Conservation (phyloP, 2,329 filamentous ascomycete species). For the Nectriaceae sp. region DNA sequence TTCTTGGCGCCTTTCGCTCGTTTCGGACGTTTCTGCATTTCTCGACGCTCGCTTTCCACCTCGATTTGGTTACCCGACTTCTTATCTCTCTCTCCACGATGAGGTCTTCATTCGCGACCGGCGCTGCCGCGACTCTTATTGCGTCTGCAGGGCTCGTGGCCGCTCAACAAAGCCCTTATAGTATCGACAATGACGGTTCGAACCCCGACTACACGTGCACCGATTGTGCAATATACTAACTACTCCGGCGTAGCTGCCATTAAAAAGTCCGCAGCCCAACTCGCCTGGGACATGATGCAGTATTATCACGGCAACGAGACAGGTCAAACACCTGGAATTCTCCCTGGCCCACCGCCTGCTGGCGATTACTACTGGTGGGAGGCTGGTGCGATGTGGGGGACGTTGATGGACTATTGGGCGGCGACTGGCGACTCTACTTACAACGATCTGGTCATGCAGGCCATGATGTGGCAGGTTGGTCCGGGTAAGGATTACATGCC, state of each 20-base stretch:
- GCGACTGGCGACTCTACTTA: constrained; percentile 61
- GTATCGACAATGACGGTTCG: constrained; percentile 26
- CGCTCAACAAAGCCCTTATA: constrained; percentile 24
- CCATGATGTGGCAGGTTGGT: constrained; percentile 55
- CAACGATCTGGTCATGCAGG: constrained; percentile 54
- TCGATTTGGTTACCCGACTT: constrained; percentile 12
- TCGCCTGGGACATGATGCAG: constrained; percentile 47
- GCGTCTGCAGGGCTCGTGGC: constrained; percentile 19
- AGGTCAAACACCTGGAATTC: constrained; percentile 48
- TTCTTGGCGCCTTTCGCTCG: constrained; percentile 7
- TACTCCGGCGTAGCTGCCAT: constrained; percentile 36
- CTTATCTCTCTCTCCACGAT: constrained; percentile 14
- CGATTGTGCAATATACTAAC: background rate
- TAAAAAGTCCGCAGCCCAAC: constrained; percentile 38
- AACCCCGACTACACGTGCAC: background rate
- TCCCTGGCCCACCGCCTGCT: constrained; percentile 47
- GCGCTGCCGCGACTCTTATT: constrained; percentile 24
- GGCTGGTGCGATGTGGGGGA: constrained; percentile 62
- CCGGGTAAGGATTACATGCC: constrained; percentile 58
- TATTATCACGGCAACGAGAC: constrained; percentile 49
- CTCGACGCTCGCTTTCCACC: constrained; percentile 13
- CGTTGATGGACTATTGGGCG: constrained; percentile 65
- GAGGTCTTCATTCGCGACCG: constrained; percentile 20
- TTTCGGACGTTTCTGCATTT: background rate
- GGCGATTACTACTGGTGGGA: constrained; percentile 69